Percentiles rank a stretch among this genome's conserved stretches.
Evolutionary conservation across 192 early-diverging fungal species (phyloP).

Genomic region (Backusella liffmaniae): DNA sequence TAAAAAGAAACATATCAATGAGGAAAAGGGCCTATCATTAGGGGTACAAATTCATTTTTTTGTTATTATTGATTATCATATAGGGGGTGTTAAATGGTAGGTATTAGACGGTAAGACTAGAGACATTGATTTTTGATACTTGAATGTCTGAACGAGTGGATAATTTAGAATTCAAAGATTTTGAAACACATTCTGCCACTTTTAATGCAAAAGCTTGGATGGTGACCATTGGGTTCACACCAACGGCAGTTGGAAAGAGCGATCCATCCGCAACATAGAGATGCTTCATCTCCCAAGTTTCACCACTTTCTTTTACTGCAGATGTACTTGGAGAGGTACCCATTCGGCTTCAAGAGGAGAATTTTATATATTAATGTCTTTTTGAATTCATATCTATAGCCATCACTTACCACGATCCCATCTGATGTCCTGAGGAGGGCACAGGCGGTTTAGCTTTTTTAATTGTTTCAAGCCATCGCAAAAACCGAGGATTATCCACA

Average conservation of each 20-base stretch:
- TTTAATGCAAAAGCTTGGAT: constrained; percentile 29
- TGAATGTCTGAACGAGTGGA: not conserved
- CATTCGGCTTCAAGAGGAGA: constrained; percentile 50
- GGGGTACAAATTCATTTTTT: not conserved
- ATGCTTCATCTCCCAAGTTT: constrained; percentile 64
- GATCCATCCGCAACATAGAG: constrained; percentile 70
- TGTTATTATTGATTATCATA: not conserved
- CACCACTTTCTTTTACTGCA: constrained; percentile 60
- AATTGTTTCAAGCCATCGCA: constrained; percentile 28
- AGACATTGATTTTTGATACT: not conserved
- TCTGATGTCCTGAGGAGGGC: constrained; percentile 59
- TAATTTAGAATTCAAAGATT: not conserved
- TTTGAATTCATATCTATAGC: not conserved
- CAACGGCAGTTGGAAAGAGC: constrained; percentile 64
- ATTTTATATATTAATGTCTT: not conserved
- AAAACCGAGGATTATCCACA: constrained; percentile 29
- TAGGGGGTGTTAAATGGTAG: not conserved
- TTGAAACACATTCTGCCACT: constrained; percentile 20
- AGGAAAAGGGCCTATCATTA: not conserved
- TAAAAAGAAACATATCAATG: not conserved
- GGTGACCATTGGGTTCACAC: constrained; percentile 67
- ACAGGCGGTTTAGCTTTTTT: constrained; percentile 29
- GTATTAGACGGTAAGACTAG: not conserved
- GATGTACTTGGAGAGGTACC: constrained; percentile 42
- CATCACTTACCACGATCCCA: constrained; percentile 53